Evolutionary conservation across 768 basidiomycete species (phyloP).

Genomic region (Boletus huronensis): DNA sequence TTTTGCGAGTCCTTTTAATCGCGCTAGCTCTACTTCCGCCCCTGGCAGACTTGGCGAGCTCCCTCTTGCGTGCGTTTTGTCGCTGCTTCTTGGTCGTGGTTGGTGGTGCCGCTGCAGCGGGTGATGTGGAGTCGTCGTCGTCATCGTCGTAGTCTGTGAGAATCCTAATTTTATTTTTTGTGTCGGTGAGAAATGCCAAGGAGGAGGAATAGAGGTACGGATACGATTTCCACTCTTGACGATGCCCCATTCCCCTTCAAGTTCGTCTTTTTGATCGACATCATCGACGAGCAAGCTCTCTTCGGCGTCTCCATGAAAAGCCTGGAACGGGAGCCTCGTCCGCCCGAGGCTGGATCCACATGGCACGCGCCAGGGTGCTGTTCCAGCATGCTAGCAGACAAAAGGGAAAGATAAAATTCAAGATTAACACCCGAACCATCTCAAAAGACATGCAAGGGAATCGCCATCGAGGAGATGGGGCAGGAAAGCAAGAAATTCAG

Average conservation of each 20-base stretch:
- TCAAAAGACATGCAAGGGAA: background rate
- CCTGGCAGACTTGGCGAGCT: slow-evolving; percentile 57
- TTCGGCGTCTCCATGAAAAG: slow-evolving; percentile 64
- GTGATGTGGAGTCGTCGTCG: slow-evolving; percentile 7
- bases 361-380: slow-evolving; percentile 56
- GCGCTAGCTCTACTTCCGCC: slow-evolving; percentile 49
- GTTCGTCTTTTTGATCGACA: slow-evolving; percentile 70
- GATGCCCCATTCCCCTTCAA: slow-evolving; percentile 73
- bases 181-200: background rate
- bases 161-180: slow-evolving; percentile 9
- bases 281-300: slow-evolving; percentile 44
- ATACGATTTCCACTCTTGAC: slow-evolving; percentile 53
- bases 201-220: slow-evolving; percentile 33
- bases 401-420: background rate
- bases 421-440: slow-evolving; percentile 4
- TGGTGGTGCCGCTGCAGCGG: slow-evolving; percentile 38
- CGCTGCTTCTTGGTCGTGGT: slow-evolving; percentile 71
- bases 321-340: slow-evolving; percentile 59
- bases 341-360: slow-evolving; percentile 60
- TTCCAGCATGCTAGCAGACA: slow-evolving; percentile 54
- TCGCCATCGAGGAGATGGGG: background rate
- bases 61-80: slow-evolving; percentile 59
- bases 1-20: slow-evolving; percentile 47
- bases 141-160: slow-evolving; percentile 3
- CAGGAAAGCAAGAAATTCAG: background rate